Evolutionary conservation across 768 basidiomycete genomes (phyloP), one percentile per base, ranked within the genome.

Genomic region (Xerocomus spinulosus): DNA sequence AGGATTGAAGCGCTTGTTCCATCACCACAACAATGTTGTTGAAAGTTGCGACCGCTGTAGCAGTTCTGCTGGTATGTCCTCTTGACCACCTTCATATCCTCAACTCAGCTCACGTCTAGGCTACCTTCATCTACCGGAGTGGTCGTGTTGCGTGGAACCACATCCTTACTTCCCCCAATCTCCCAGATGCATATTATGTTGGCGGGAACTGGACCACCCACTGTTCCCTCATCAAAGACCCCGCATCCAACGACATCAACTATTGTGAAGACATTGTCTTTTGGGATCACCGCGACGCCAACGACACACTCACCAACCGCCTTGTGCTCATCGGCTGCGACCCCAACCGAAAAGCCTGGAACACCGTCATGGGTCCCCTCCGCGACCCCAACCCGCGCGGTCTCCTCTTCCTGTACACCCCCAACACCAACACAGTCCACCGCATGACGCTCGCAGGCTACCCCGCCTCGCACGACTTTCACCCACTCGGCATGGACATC

Each of bases 291-390:
- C 66, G 67, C 42, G 73, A 76, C 51, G 54, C 51, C 4, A 38
- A 60, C 6, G 76, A 72, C 20, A 59, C 61, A 5, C 59, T 75
- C 24, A 53, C 65, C n/a, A 61, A 75, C 46, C 76, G 78, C 44
- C 67, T 71, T 23, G 63, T 85, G 7, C 58, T 76, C 1, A 41
- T 71, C 21, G 65, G 64, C 21, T 76, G 74, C 28, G 74, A 76
- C 46, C 71, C 72, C 3, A 64, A 57, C 42, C 73, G 72, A 64
- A 73, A 73, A 51, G 62, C 71, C 23, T 89, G 87, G 87, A 89
- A 89, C 59, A 87, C 85, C 7, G 86, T 74, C 38, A 81, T 85
- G 80, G 87, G 87, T 0, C 86, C 87, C 6, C 59, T 89, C 41
- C 62, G 52, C 1, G 66, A 86, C 55, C 83, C 86, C 2, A 56